phyloP scores from a whole-genome alignment of 23 red algal genomes.

The Cyanidiococcus yangmingshanensis region DNA sequence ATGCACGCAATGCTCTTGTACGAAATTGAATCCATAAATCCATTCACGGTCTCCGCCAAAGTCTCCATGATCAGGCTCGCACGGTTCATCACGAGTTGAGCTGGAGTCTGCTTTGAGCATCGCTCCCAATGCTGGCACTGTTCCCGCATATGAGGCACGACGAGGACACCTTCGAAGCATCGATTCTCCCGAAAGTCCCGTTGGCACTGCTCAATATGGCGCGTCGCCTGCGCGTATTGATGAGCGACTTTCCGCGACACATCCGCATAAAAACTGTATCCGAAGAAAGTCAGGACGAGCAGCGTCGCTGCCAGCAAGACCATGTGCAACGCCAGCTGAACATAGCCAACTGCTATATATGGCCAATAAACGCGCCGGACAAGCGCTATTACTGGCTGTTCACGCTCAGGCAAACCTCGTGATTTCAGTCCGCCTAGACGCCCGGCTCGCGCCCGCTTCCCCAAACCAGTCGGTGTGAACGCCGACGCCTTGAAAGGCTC shows the following conservation, averaged over 20 bases:
- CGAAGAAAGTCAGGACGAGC: not conserved
- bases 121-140: constrained; percentile 5
- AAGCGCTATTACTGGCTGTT: not conserved
- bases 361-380: not conserved
- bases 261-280: not conserved
- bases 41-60: constrained; percentile 4
- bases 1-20: constrained; percentile 17
- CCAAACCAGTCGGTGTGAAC: not conserved
- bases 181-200: not conserved
- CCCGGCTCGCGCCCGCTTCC: not conserved
- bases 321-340: constrained; percentile 6
- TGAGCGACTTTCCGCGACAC: constrained; percentile 4
- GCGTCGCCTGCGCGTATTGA: not conserved
- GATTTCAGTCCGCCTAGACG: not conserved
- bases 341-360: not conserved
- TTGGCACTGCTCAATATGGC: constrained; percentile 1
- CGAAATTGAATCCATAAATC: constrained; percentile 7
- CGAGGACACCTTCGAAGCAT: not conserved
- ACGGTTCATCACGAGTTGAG: not conserved
- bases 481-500: no score
- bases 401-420: not conserved
- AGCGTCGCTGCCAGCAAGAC: not conserved
- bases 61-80: constrained; percentile 15
- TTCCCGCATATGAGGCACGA: constrained; percentile 17
- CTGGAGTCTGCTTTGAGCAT: not conserved